Evolutionary conservation across 495 filamentous ascomycete genomes (phyloP).

Genomic region (Aspergillus cavernicola): DNA sequence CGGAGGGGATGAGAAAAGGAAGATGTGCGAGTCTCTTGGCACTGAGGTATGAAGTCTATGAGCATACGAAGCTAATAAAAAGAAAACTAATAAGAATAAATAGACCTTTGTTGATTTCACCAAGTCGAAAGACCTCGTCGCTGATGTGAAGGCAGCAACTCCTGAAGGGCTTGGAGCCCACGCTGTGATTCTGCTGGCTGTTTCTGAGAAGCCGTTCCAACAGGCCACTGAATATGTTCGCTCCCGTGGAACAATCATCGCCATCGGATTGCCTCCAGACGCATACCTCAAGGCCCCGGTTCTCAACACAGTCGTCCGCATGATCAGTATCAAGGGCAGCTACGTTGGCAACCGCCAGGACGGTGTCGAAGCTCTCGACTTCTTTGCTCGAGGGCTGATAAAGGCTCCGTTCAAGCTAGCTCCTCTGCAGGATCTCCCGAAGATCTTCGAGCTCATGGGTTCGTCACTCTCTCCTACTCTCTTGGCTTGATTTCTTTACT

Average conservation of each 20-base stretch:
- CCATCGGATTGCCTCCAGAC: constrained; percentile 77
- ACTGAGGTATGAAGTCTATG: constrained; percentile 34
- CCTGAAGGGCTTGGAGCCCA: constrained; percentile 79
- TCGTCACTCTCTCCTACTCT: constrained; percentile 9
- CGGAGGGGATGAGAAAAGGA: constrained; percentile 70
- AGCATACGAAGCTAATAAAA: background rate
- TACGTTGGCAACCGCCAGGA: constrained; percentile 92
- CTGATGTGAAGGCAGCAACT: constrained; percentile 74
- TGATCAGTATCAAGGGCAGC: constrained; percentile 89
- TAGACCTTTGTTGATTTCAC: constrained; percentile 71
- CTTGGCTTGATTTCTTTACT: background rate
- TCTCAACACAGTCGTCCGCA: constrained; percentile 78
- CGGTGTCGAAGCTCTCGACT: constrained; percentile 79
- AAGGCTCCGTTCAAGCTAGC: constrained; percentile 80
- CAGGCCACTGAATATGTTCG: constrained; percentile 85
- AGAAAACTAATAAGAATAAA: background rate
- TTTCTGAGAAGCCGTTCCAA: constrained; percentile 87
- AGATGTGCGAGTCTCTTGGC: constrained; percentile 65
- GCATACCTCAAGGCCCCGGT: constrained; percentile 80
- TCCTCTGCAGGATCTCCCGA: constrained; percentile 70
- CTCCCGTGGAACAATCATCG: constrained; percentile 71
- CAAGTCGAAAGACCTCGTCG: constrained; percentile 68
- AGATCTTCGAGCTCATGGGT: constrained; percentile 72
- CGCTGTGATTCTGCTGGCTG: constrained; percentile 81
- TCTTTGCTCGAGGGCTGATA: constrained; percentile 79